Conservation (phyloP, 148 eudicot genomes). For the Persicaria maculosa region DNA sequence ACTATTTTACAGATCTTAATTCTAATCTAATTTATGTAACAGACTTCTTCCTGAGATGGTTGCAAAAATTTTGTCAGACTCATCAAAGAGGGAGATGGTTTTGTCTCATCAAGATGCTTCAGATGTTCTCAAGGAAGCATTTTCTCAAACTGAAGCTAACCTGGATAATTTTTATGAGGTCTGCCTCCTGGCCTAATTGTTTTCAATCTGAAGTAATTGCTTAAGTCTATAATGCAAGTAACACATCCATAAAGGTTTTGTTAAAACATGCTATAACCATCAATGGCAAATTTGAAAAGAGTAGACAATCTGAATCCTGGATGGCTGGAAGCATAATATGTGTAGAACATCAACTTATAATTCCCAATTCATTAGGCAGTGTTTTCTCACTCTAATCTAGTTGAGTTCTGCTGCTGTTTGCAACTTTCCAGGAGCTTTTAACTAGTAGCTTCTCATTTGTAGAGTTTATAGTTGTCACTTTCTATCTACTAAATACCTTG, state of each 20-base stretch:
- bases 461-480: neutral
- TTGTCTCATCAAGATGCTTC: slow-evolving; percentile 67
- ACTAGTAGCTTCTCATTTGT: too few species aligned
- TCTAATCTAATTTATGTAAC: neutral
- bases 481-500: neutral
- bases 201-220: neutral
- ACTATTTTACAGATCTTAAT: neutral
- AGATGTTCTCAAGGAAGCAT: slow-evolving; percentile 81
- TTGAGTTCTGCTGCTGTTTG: too few species aligned
- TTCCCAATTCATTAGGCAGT: too few species aligned
- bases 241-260: neutral
- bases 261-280: neutral
- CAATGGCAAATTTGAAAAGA: too few species aligned
- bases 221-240: neutral
- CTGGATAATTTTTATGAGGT: slow-evolving; percentile 84
- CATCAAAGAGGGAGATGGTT: slow-evolving; percentile 59
- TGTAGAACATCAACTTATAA: too few species aligned
- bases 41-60: slow-evolving; percentile 77
- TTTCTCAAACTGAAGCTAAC: slow-evolving; percentile 64
- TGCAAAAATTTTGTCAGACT: slow-evolving; percentile 60
- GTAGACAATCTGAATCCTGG: too few species aligned
- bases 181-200: slow-evolving; percentile 8
- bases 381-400: too few species aligned
- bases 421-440: too few species aligned
- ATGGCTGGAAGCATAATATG: too few species aligned